Conservation (phyloP, 1,139 yeast genomes). For the Magnusiomyces suaveolens region DNA sequence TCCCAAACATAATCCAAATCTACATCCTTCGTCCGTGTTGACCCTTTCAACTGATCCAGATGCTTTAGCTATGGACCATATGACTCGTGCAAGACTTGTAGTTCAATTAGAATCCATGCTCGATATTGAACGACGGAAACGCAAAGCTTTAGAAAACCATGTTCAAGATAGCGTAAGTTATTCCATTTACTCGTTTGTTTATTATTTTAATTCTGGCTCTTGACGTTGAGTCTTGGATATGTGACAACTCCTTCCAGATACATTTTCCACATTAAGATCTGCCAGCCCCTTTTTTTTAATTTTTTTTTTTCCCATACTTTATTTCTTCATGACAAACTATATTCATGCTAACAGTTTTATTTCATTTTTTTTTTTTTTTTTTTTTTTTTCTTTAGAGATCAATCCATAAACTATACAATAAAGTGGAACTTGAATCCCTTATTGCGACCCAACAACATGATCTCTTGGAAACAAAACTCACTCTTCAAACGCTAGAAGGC, state of each 20-base stretch:
- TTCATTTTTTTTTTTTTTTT: neutral
- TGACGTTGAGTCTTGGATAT: too few species aligned
- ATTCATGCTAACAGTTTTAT: too few species aligned
- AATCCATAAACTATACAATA: neutral
- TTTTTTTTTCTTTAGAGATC: neutral
- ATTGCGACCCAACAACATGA: neutral
- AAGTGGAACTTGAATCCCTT: neutral
- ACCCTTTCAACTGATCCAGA: neutral
- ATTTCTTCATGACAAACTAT: too few species aligned
- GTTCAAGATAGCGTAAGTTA: neutral
- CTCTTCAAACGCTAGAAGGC: neutral
- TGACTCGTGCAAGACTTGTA: constrained; percentile 21
- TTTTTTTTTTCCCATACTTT: neutral
- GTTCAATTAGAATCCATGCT: constrained; percentile 26
- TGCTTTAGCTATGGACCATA: constrained; percentile 5
- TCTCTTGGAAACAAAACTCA: neutral
- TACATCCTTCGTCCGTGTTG: neutral
- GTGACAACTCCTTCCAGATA: too few species aligned
- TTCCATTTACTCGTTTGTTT: too few species aligned
- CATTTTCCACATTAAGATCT: too few species aligned
- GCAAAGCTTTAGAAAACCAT: constrained; percentile 23
- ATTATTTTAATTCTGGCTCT: too few species aligned
- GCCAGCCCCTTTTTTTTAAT: neutral
- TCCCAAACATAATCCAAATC: too few species aligned
- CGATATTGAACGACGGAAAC: constrained; percentile 30